Conservation (phyloP, 2,329 filamentous ascomycete genomes). For the Stagonosporopsis chrysanthemi region DNA sequence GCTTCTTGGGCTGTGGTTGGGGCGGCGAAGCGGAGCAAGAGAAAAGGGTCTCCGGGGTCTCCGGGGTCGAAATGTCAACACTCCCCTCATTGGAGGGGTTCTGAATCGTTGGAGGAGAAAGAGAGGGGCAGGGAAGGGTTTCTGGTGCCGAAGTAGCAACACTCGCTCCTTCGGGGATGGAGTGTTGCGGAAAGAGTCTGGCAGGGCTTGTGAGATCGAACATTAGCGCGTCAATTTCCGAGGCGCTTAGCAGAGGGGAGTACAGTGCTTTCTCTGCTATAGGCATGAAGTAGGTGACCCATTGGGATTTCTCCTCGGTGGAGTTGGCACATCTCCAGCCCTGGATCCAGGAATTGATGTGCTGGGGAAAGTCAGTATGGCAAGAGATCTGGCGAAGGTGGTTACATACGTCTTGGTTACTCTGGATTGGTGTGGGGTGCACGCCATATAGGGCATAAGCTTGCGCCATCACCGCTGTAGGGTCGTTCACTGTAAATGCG, state of each 20-base stretch:
- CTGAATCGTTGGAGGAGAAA: background rate
- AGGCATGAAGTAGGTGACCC: background rate
- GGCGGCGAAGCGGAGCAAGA: background rate
- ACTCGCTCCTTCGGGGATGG: background rate
- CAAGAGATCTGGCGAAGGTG: background rate
- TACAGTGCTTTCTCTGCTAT: background rate
- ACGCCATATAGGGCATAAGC: background rate
- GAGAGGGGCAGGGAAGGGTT: background rate
- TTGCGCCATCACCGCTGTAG: too few species aligned
- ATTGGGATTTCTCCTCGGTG: background rate
- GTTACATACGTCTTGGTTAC: background rate
- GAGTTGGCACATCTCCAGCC: background rate
- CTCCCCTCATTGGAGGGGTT: background rate
- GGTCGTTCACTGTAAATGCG: background rate
- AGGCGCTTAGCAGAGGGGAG: background rate
- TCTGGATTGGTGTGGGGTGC: background rate
- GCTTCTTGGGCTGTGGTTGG: background rate
- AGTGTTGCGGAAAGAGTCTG: background rate
- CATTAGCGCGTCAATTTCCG: background rate
- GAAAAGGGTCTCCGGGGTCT: background rate
- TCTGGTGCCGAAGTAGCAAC: background rate
- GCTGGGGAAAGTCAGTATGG: background rate
- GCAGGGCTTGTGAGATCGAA: background rate
- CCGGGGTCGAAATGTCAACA: too few species aligned
- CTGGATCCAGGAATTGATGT: background rate